phyloP scores from a whole-genome alignment of 805 yeast genomes.

The Zygosaccharomyces siamensis region DNA sequence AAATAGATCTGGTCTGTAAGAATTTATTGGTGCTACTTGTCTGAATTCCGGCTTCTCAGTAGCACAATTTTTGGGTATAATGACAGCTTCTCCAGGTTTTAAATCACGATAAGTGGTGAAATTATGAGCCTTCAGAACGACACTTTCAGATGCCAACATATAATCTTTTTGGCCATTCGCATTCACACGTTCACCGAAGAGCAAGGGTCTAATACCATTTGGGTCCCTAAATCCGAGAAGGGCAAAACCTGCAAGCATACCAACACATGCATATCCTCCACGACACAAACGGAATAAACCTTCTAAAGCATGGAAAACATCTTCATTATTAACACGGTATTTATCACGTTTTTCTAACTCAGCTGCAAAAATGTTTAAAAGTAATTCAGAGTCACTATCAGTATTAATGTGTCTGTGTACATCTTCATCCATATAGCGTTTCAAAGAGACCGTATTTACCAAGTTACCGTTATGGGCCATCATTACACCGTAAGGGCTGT shows the following conservation, averaged over 20 bases:
- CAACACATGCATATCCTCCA: conserved; percentile 97
- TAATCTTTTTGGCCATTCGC: conserved; percentile 72
- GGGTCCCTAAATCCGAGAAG: conserved; percentile 96
- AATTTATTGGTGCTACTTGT: conserved; percentile 73
- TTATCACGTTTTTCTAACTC: conserved; percentile 89
- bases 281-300: conserved; percentile 78
- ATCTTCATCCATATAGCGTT: conserved; percentile 78
- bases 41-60: conserved; percentile 61
- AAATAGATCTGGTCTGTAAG: conserved; percentile 91
- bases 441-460: conserved; percentile 76
- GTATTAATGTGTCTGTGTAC: conserved; percentile 98
- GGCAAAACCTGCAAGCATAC: conserved; percentile 95
- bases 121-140: conserved; percentile 89
- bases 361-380: conserved; percentile 85
- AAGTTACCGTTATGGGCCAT: conserved; percentile 92
- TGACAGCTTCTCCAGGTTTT: conserved; percentile 94
- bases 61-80: conserved; percentile 72
- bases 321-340: conserved; percentile 85
- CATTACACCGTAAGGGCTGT: conserved; percentile 91
- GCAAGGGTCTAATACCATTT: conserved; percentile 88
- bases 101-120: conserved; percentile 76
- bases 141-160: conserved; percentile 94
- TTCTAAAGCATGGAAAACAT: conserved; percentile 76
- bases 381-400: conserved; percentile 89
- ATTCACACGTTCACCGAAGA: conserved; percentile 75